Evolutionary conservation across 371 early-diverging fungal genomes (phyloP), one percentile per base, ranked within the genome.

Genomic region (Coemansia linderi): DNA sequence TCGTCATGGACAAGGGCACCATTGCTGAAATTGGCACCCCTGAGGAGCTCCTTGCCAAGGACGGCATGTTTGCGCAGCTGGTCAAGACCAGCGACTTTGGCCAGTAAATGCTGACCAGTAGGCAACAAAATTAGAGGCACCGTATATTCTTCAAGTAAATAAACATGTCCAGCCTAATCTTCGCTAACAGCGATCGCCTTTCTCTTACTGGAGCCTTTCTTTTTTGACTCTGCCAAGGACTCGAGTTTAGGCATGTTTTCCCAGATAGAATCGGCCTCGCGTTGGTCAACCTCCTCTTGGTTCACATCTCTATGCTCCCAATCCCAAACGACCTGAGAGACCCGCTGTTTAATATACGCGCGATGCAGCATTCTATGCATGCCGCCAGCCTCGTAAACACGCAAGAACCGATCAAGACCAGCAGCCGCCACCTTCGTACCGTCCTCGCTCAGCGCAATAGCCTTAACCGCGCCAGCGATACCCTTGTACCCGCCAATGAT

Each of bases 321-420:
- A 63, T 92, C 93, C 63, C 90, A 88, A 33, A 91, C 66, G 0
- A 95, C 70, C 27, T 85, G 79, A 3, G 89, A 88, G 62, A 93
- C 82, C 8, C 91, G 82, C 73, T 93, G 93, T 81, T 94, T 95
- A 58, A 94, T 73, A 66, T 94, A 95, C 7, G 91, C 91, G 29
- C 90, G 82, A 9, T 87, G 72, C 59, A 90, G 62, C 50, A 86
- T 81, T 40, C 90, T 83, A 29, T 85, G 82, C 39, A 80, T 80
- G 12, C 86, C 87, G 15, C 68, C 73, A 56, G 85, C 84, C 77
- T 93, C 90, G 72, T 89, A 92, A 2, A 94, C 86, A 22, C 93
- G 87, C 62, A 93, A 66, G 66, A 88, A 89, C 56, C 95, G 84
- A 73, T 95, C 95, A 71, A 91, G 61, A 1, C 89, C 86, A n/a